phyloP scores from a whole-genome alignment of 2,329 filamentous ascomycete genomes.

The Calonectria hongkongensis region DNA sequence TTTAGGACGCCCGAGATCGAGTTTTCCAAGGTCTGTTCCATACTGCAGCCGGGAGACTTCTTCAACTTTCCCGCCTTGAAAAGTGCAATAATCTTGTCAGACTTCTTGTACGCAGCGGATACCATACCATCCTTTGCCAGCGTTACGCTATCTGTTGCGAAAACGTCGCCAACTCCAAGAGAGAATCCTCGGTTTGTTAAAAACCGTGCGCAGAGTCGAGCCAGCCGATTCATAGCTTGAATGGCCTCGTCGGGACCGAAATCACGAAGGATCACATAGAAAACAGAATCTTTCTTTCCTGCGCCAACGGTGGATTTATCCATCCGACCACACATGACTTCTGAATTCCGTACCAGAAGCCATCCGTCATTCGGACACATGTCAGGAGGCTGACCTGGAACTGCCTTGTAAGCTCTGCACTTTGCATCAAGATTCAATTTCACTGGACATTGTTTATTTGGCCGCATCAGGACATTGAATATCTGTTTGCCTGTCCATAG shows the following conservation, averaged over 20 bases:
- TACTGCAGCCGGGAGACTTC: slow-evolving; percentile 91
- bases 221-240: slow-evolving; percentile 93
- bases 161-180: slow-evolving; percentile 96
- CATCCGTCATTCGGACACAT: slow-evolving; percentile 93
- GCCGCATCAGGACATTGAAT: slow-evolving; percentile 92
- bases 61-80: slow-evolving; percentile 88
- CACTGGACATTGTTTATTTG: slow-evolving; percentile 88
- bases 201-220: slow-evolving; percentile 91
- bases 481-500: slow-evolving; percentile 99
- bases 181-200: slow-evolving; percentile 95
- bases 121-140: slow-evolving; percentile 86
- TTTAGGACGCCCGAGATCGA: slow-evolving; percentile 92
- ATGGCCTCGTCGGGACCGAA: slow-evolving; percentile 93
- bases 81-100: slow-evolving; percentile 86
- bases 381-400: slow-evolving; percentile 72
- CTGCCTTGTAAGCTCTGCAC: slow-evolving; percentile 84
- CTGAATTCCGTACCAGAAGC: slow-evolving; percentile 95
- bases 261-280: slow-evolving; percentile 96
- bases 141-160: slow-evolving; percentile 83
- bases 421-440: slow-evolving; percentile 95
- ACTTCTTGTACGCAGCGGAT: slow-evolving; percentile 84
- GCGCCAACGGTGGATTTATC: slow-evolving; percentile 97
- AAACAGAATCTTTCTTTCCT: slow-evolving; percentile 98
- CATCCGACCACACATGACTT: slow-evolving; percentile 98
- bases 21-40: slow-evolving; percentile 94